Evolutionary conservation across 2,329 filamentous ascomycete species (phyloP), one percentile per base, ranked within the genome.

Genomic region (Trichoderma sp.): DNA sequence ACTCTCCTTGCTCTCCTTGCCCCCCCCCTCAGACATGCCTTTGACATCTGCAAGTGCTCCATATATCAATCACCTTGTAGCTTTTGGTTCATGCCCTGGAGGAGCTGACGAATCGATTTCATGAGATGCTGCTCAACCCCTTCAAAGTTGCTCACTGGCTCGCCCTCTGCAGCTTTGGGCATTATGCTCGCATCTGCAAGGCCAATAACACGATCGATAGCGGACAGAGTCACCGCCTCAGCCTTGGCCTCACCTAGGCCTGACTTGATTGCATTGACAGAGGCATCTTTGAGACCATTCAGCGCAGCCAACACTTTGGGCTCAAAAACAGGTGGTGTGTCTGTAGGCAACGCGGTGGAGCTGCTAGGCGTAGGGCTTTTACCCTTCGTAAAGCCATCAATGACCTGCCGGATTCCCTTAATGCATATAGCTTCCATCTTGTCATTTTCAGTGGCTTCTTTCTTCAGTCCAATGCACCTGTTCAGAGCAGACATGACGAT

Each of bases 401-500:
- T 77, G 48, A 86, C 78, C 45, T 79, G 76, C 27, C 76, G 73
- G 48, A 82, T 79, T 32, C 79, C 80, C 68, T 79, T 80, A 59
- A 82, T 82, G 53, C 80, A 82, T 42, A 84, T 82, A 34, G 76
- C 74, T 69, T 85, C 84, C 73, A 85, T 79, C 68, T 79, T 78
- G 42, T 83, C 80, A 64, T 81, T 80, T 50, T 81, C 81, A 0
- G 80, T 81, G 7, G 79, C 78, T 50, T 78, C 77, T 27, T 78
- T 78, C 69, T 84, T 81, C 56, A 86, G 78, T 0, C 83, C 83
- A 10, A 86, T 75, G 53, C 80, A 83, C 29, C 83, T 83, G 70
- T 85, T 85, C 69, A 86, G 76, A 13, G 84, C 84, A 7, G 83
- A 84, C 79, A 85, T 84, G 68, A 84, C 82, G 27, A 85, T 80